Base-by-base conservation (phyloP, 2,329 filamentous ascomycete species). In the Knoxdaviesia capensis region DNA sequence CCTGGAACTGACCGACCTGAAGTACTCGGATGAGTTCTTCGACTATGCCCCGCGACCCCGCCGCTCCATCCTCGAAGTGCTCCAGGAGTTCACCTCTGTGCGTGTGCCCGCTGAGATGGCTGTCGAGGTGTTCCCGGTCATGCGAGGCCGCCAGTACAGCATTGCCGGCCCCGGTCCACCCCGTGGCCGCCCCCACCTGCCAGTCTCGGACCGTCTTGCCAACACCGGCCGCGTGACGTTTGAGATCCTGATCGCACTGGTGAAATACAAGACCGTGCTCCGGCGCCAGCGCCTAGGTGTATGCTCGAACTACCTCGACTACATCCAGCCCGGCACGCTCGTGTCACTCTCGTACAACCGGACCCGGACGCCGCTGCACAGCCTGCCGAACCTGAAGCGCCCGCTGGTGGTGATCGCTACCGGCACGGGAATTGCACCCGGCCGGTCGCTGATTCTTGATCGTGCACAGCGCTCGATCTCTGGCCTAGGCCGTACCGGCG, bases 21-120 rank as follows among this genome's bases (percentile, higher is more conserved):
- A 80, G 38, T 83, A 79, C 51, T 74, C 88, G 5, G 86, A 96
- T 50, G 90, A 98, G 51, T 78, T 94, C 43, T 96, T 84, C 61
- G 88, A 98, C 59, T 98, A 98, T 55, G 90, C 90, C 1, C 87
- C 87, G 0, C 77, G 90, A 6, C 83, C 88, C 1, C 78, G 86
- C 33, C 78, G 90, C 33, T 92, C 82, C 45, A 94, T 96, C 44
- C 64, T 98, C 5, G 90, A 98, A 59, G 80, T 94, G 4, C 69
- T 98, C 31, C 77, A 88, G 44, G 90, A 98, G 51, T 98, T 98
- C 51, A 71, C 80, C 36, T 79, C 74, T 0, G 80, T 96, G 43
- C 78, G 77, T 47, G 74, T 98, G 2, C 87, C 90, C 0, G 82
- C 77, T 59, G 65, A 79, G 43, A 74, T 78, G 40, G 67, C 79